phyloP scores from a whole-genome alignment of 2,329 filamentous ascomycete genomes.

The Pseudocercospora eumusae region DNA sequence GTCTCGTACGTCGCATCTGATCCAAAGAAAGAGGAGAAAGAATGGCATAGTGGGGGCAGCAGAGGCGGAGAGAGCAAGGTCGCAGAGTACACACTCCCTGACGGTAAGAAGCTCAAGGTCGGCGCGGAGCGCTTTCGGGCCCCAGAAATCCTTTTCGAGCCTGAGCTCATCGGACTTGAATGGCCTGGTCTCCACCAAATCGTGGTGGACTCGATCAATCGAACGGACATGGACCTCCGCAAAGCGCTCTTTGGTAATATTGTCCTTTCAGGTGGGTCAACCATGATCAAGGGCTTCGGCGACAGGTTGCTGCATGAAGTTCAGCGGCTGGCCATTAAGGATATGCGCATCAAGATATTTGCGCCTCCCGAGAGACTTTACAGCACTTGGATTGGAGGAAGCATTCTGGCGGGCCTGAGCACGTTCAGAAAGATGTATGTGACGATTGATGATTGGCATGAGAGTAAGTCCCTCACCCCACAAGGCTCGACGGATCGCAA shows the following conservation, averaged over 20 bases:
- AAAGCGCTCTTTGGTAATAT: slow-evolving; percentile 96
- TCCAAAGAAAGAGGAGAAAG: slow-evolving; percentile 92
- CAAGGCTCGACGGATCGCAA: slow-evolving; percentile 13
- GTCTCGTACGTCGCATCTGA: slow-evolving; percentile 88
- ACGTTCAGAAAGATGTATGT: slow-evolving; percentile 99
- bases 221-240: slow-evolving; percentile 92
- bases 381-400: slow-evolving; percentile 98
- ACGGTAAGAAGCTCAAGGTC: slow-evolving; percentile 92
- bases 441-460: slow-evolving; percentile 98
- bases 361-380: slow-evolving; percentile 97
- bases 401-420: slow-evolving; percentile 92
- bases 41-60: slow-evolving; percentile 73
- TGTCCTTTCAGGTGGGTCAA: slow-evolving; percentile 92
- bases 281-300: slow-evolving; percentile 93
- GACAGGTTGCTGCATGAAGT: slow-evolving; percentile 90
- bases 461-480: slow-evolving; percentile 56
- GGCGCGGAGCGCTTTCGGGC: slow-evolving; percentile 93
- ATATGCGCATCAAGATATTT: slow-evolving; percentile 99
- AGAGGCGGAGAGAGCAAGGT: slow-evolving; percentile 68
- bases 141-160: slow-evolving; percentile 95
- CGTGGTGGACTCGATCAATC: slow-evolving; percentile 90
- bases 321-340: slow-evolving; percentile 90
- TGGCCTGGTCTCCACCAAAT: slow-evolving; percentile 98
- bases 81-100: slow-evolving; percentile 85
- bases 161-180: slow-evolving; percentile 93